These are phyloP conservation scores for Leccinum broughii DNA, from an alignment of 768 basidiomycete genomes.

Conservation along the genomic window DNA sequence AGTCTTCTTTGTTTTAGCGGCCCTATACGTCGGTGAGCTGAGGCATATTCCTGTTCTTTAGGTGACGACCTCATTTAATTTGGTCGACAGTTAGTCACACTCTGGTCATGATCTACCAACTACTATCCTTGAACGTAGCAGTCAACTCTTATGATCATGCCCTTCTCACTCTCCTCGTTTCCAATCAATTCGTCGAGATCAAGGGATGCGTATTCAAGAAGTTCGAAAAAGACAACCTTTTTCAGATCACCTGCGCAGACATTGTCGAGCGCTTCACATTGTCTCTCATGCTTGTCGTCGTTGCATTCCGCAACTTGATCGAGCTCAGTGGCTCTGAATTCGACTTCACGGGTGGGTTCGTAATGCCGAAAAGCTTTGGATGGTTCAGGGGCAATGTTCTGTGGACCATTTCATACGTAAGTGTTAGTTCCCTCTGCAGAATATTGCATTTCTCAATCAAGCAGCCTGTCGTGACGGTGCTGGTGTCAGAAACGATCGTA, in stretches of 20 bases:
- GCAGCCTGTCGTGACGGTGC: constrained; percentile 89
- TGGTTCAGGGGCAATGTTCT: constrained; percentile 78
- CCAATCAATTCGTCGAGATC: constrained; percentile 99
- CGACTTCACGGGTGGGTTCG: constrained; percentile 67
- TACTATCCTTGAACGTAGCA: constrained; percentile 93
- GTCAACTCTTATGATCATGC: constrained; percentile 98
- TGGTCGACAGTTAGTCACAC: constrained; percentile 70
- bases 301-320: constrained; percentile 92
- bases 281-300: constrained; percentile 83
- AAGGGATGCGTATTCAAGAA: constrained; percentile 99
- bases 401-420: constrained; percentile 88
- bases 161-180: constrained; percentile 88
- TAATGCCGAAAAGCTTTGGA: constrained; percentile 80
- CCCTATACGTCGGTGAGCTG: constrained; percentile 75
- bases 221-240: constrained; percentile 98
- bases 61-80: neutral
- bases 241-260: constrained; percentile 98
- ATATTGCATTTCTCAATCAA: neutral
- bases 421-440: constrained; percentile 27
- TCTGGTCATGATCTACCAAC: constrained; percentile 94
- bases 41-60: neutral
- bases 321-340: constrained; percentile 92
- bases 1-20: constrained; percentile 79
- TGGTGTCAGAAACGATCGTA: constrained; percentile 89
- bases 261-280: constrained; percentile 98